Evolutionary conservation across 2,329 filamentous ascomycete species (phyloP).

Genomic region (Herpotrichia juniperi): DNA sequence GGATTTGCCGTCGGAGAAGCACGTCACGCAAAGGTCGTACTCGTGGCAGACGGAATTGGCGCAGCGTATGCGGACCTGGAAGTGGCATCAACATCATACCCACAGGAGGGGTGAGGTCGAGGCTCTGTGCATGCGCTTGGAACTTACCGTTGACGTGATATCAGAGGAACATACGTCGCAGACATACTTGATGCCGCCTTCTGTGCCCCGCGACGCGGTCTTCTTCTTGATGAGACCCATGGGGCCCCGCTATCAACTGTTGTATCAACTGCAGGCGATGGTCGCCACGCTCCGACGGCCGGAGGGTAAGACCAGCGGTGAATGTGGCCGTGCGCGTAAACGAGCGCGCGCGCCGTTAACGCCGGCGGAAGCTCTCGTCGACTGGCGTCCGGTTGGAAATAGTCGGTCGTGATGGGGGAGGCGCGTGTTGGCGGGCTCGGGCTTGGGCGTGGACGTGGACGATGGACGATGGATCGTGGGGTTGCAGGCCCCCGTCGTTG

Average conservation of each 20-base stretch:
- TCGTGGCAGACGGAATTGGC: slow-evolving; percentile 83
- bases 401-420: neutral
- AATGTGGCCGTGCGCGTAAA: slow-evolving; percentile 31
- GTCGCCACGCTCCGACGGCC: slow-evolving; percentile 8
- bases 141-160: slow-evolving; percentile 90
- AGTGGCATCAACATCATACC: slow-evolving; percentile 2
- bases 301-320: slow-evolving; percentile 2
- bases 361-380: neutral
- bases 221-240: slow-evolving; percentile 99
- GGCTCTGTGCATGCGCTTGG: slow-evolving; percentile 1
- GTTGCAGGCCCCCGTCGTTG: neutral
- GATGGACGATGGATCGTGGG: neutral
- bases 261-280: slow-evolving; percentile 13
- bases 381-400: neutral
- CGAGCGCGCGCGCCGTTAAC: slow-evolving; percentile 1
- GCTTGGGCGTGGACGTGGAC: too few relatives aligned
- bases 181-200: slow-evolving; percentile 83
- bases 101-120: slow-evolving; percentile 4
- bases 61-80: slow-evolving; percentile 90
- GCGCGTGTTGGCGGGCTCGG: neutral
- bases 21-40: slow-evolving; percentile 95
- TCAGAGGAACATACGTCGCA: slow-evolving; percentile 97
- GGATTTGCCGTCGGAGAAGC: slow-evolving; percentile 82
- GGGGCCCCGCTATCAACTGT: slow-evolving; percentile 25
- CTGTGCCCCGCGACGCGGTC: slow-evolving; percentile 80